These are phyloP conservation scores for Corchorus olitorius DNA, from an alignment of 345 rosid species.

Conservation along the genomic window DNA sequence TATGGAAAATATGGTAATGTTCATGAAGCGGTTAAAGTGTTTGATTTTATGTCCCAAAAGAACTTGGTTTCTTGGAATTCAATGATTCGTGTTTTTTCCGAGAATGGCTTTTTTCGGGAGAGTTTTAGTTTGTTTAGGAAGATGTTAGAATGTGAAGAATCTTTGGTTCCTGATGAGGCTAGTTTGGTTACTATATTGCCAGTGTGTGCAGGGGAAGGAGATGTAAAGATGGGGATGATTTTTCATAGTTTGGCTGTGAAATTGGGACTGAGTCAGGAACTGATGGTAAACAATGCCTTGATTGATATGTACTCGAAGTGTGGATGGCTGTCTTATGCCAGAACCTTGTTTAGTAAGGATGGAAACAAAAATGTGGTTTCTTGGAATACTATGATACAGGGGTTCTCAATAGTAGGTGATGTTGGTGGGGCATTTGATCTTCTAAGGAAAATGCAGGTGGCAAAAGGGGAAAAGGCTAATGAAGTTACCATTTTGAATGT, in stretches of 20 bases:
- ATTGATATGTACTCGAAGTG: slow-evolving; percentile 66
- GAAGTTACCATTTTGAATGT: slow-evolving; percentile 58
- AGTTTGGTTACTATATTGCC: slow-evolving; percentile 58
- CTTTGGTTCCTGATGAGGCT: slow-evolving; percentile 55
- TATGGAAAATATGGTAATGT: slow-evolving; percentile 56
- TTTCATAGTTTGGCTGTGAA: slow-evolving; percentile 66
- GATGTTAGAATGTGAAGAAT: slow-evolving; percentile 44
- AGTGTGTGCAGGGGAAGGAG: slow-evolving; percentile 49
- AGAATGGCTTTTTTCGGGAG: slow-evolving; percentile 42
- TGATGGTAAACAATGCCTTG: slow-evolving; percentile 59
- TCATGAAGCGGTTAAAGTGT: slow-evolving; percentile 42
- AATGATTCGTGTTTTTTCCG: slow-evolving; percentile 49
- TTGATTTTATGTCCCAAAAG: slow-evolving; percentile 48
- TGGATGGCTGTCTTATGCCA: slow-evolving; percentile 48
- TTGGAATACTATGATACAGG: slow-evolving; percentile 63
- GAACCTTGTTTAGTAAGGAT: slow-evolving; percentile 42
- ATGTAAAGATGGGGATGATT: slow-evolving; percentile 41
- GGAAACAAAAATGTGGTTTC: slow-evolving; percentile 53
- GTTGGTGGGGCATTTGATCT: slow-evolving; percentile 36
- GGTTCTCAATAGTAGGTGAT: slow-evolving; percentile 47
- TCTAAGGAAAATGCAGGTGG: slow-evolving; percentile 48
- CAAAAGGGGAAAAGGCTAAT: slow-evolving; percentile 33
- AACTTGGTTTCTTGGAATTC: slow-evolving; percentile 76
- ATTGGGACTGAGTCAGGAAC: slow-evolving; percentile 44
- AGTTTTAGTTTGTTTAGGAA: slow-evolving; percentile 41